Conservation (phyloP, 2,329 filamentous ascomycete species). For the Phaeophleospora eucalypticola region DNA sequence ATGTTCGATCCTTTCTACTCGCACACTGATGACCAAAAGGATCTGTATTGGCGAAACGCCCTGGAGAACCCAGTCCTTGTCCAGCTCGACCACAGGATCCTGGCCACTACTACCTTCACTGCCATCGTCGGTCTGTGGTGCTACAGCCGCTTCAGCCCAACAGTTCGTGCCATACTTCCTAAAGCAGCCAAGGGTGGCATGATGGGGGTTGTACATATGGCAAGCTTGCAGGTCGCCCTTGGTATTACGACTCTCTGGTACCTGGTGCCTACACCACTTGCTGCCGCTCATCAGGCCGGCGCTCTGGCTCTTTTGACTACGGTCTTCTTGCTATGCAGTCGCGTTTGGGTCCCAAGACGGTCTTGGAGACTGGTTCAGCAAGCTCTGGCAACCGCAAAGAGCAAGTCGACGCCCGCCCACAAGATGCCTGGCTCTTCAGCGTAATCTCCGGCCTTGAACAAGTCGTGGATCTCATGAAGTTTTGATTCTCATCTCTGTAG, state of each 20-base stretch:
- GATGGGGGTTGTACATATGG: constrained; percentile 76
- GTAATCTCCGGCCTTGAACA: too few relatives aligned
- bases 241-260: constrained; percentile 91
- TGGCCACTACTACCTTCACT: constrained; percentile 84
- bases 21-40: constrained; percentile 69
- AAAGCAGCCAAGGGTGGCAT: constrained; percentile 66
- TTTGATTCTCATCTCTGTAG: too few relatives aligned
- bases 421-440: not conserved
- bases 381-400: constrained; percentile 15
- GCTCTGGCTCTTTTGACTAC: constrained; percentile 80
- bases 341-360: constrained; percentile 66
- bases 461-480: too few relatives aligned
- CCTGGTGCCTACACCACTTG: constrained; percentile 83
- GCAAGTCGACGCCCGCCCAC: not conserved
- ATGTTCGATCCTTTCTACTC: constrained; percentile 84
- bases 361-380: constrained; percentile 27
- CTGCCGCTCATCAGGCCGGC: constrained; percentile 89
- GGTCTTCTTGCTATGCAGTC: constrained; percentile 71
- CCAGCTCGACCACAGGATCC: constrained; percentile 89
- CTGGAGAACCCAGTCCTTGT: constrained; percentile 95
- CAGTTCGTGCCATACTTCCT: constrained; percentile 57
- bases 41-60: constrained; percentile 96
- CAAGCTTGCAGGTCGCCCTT: constrained; percentile 73
- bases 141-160: constrained; percentile 67
- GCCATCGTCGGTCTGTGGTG: constrained; percentile 73